Percentiles rank a stretch among this genome's conserved stretches.
Conservation (phyloP, 257 asterid species). For the Verbascum thapsus region DNA sequence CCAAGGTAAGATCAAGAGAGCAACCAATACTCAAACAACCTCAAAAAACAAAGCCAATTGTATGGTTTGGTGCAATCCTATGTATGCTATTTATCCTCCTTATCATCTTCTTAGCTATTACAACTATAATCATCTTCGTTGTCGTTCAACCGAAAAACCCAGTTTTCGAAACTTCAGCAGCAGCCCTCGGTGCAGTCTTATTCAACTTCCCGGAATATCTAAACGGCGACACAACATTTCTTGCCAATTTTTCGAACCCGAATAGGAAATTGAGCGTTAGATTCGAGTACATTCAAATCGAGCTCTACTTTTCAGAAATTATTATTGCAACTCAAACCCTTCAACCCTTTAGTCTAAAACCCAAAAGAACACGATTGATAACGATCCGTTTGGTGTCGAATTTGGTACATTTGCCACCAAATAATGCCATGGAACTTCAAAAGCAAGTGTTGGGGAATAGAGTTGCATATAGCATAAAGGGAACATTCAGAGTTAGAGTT, state of each 20-base stretch:
- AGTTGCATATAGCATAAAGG: conserved; percentile 57
- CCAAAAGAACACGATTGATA: conserved; percentile 44
- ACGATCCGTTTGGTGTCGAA: conserved; percentile 65
- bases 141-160: conserved; percentile 69
- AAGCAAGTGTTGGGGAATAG: conserved; percentile 63
- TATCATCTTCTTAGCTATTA: conserved; percentile 68
- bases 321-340: conserved; percentile 52
- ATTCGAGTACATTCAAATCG: conserved; percentile 58
- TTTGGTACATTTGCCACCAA: conserved; percentile 61
- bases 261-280: conserved; percentile 64
- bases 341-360: conserved; percentile 56
- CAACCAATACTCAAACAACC: conserved; percentile 51
- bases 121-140: conserved; percentile 54
- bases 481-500: conserved; percentile 57
- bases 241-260: conserved; percentile 85
- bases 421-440: conserved; percentile 60
- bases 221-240: conserved; percentile 57
- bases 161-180: conserved; percentile 63
- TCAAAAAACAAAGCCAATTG: conserved; percentile 56
- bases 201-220: conserved; percentile 51
- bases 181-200: conserved; percentile 54
- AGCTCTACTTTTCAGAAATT: conserved; percentile 61
- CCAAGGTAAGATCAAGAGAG: conserved; percentile 47
- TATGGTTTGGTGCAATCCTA: conserved; percentile 71
- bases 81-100: conserved; percentile 72